Evolutionary conservation across 2,329 filamentous ascomycete species (phyloP).

Genomic region (Neoascochyta sp.): DNA sequence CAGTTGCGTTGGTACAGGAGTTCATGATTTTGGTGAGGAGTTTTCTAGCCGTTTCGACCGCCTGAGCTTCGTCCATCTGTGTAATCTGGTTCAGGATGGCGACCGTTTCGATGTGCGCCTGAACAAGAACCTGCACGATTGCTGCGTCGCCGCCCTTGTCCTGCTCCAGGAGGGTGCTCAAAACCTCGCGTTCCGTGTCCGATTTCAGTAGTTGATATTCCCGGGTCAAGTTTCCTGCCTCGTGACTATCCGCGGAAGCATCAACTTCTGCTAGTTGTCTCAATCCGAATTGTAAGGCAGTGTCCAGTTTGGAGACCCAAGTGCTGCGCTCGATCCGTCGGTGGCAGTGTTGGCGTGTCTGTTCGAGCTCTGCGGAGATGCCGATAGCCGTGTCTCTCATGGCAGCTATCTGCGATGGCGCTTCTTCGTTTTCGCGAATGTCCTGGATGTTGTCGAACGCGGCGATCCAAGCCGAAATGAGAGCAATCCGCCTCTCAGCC

Average conservation of each 20-base stretch:
- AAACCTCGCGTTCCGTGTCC: slow-evolving; percentile 75
- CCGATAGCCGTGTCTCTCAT: slow-evolving; percentile 88
- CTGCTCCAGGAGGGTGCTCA: slow-evolving; percentile 73
- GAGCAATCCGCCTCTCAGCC: slow-evolving; percentile 77
- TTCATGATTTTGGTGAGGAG: slow-evolving; percentile 76
- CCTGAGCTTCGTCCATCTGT: slow-evolving; percentile 77
- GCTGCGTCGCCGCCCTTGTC: slow-evolving; percentile 76
- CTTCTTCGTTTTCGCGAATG: slow-evolving; percentile 63
- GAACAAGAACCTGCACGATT: slow-evolving; percentile 76
- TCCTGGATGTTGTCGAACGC: slow-evolving; percentile 84
- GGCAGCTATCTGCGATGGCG: slow-evolving; percentile 56
- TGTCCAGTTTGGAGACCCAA: slow-evolving; percentile 86
- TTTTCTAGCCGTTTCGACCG: slow-evolving; percentile 71
- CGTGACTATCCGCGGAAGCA: slow-evolving; percentile 58
- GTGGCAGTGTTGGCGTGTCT: slow-evolving; percentile 85
- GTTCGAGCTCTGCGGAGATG: slow-evolving; percentile 82
- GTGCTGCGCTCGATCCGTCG: slow-evolving; percentile 74
- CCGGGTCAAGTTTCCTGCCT: slow-evolving; percentile 67
- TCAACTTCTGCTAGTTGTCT: slow-evolving; percentile 73
- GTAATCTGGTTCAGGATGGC: slow-evolving; percentile 77
- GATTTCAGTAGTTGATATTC: slow-evolving; percentile 85
- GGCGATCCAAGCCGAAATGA: slow-evolving; percentile 88
- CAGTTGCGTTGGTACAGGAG: slow-evolving; percentile 67
- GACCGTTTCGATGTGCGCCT: slow-evolving; percentile 89
- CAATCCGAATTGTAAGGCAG: slow-evolving; percentile 80